Evolutionary conservation across 257 asterid species (phyloP).

Genomic region (Solanum chmielewskii): DNA sequence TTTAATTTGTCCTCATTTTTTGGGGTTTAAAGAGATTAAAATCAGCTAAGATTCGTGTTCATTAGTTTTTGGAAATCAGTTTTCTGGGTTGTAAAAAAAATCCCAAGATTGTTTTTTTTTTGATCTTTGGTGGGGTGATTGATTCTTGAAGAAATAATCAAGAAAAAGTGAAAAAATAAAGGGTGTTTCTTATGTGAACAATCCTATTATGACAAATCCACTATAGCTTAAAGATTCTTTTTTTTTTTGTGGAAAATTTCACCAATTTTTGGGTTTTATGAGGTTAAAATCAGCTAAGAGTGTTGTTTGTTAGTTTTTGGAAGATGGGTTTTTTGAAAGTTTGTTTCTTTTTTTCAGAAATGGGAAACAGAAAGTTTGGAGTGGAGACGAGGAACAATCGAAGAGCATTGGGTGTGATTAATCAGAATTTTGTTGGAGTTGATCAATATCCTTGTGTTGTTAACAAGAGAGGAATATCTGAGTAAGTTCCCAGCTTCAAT

Average conservation of each 20-base stretch:
- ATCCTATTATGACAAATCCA: constrained; percentile 22
- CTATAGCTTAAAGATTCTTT: too few relatives aligned
- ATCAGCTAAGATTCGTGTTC: not conserved
- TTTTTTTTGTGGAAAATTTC: not conserved
- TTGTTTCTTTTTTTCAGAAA: constrained; percentile 9
- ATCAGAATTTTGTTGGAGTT: constrained; percentile 43
- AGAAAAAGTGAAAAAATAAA: not conserved
- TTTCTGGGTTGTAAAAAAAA: not conserved
- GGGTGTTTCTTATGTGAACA: constrained; percentile 48
- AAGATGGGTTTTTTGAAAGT: not conserved
- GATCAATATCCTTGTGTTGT: constrained; percentile 28
- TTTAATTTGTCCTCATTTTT: not conserved
- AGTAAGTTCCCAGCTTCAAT: constrained; percentile 34
- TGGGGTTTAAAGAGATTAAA: not conserved
- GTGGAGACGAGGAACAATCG: constrained; percentile 47
- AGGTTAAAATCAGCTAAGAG: not conserved
- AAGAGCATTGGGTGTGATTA: constrained; percentile 53
- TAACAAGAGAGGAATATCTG: constrained; percentile 56
- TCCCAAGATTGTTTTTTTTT: not conserved
- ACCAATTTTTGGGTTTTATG: not conserved
- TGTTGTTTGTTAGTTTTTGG: not conserved
- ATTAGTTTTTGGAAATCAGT: not conserved
- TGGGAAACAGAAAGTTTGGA: constrained; percentile 50
- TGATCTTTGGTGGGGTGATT: not conserved
- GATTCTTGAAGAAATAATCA: not conserved